A percentile compares a stretch with the other conserved stretches of the same genome.
Evolutionary conservation across 164 flowering plant genomes (phyloP).

Genomic region (Annona squamosa): DNA sequence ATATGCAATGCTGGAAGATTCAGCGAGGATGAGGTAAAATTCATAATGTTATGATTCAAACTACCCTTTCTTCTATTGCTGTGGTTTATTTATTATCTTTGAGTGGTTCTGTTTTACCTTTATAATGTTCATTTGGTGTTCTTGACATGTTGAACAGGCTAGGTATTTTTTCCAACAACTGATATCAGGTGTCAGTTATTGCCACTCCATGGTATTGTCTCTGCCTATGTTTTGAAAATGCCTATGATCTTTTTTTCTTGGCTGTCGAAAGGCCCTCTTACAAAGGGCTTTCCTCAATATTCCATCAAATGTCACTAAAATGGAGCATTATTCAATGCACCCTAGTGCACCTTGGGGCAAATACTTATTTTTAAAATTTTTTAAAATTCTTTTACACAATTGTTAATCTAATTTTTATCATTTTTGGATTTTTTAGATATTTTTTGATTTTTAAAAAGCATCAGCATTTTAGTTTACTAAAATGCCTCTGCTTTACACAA

Average conservation of each 20-base stretch:
- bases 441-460: no score
- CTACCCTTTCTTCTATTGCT: background rate
- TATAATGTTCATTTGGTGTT: background rate
- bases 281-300: background rate
- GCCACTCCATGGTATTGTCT: slow-evolving; percentile 72
- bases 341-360: no score
- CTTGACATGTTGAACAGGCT: slow-evolving; percentile 38
- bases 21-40: slow-evolving; percentile 74
- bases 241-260: background rate
- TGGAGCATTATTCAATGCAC: no score
- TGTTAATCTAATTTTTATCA: no score
- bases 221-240: background rate
- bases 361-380: no score
- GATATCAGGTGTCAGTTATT: slow-evolving; percentile 92
- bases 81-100: background rate
- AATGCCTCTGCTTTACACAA: no score
- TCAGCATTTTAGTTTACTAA: no score
- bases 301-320: no score
- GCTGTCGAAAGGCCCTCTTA: background rate
- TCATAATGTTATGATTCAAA: background rate
- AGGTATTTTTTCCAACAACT: slow-evolving; percentile 89
- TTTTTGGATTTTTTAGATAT: no score
- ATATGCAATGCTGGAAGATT: slow-evolving; percentile 80
- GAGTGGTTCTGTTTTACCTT: background rate
- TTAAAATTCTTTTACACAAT: no score